Base-by-base conservation (phyloP, 2,329 filamentous ascomycete genomes). In the Hawksworthiomyces lignivorus region DNA sequence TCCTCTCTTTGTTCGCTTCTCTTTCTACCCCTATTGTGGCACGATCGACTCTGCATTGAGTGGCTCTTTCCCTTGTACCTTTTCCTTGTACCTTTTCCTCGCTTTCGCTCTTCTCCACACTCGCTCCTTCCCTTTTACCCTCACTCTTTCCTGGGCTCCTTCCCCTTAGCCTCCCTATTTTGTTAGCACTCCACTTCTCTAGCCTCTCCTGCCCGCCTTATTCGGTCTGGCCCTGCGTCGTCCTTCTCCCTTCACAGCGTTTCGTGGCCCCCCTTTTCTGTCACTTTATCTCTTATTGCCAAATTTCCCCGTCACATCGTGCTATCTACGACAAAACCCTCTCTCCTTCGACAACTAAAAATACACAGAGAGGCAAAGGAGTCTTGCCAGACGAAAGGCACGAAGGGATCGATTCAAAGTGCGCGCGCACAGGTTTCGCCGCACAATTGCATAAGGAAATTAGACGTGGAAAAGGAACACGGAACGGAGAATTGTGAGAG, bases 11-110 rank as follows among this genome's bases (percentile, higher is more conserved):
- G 36, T 32, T 41, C 39, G 22, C 29, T 45, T 38, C 43, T 34
- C 29, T 8, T 33, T 14, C 27, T n/a, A 15, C 45, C 40, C 44
- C 44, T 44, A 38, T 46, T 46, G 44, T 41, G 41, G 41, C 45
- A 41, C 34, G 30, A 41, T 37, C 30, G 19, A 38, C 41, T 30
- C 37, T 41, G n/a, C n/a, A n/a, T n/a, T n/a, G n/a, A n/a, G n/a
- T n/a, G n/a, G n/a, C n/a, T n/a, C n/a, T n/a, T n/a, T n/a, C n/a
- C n/a, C n/a, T n/a, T n/a, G n/a, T n/a, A n/a, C n/a, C n/a, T n/a
- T n/a, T n/a, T n/a, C n/a, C n/a, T n/a, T n/a, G n/a, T 21, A 15
- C 9, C 9, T 5, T 15, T 34, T 41, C 39, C 36, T 45, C 27
- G 36, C 31, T 38, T n/a, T 45, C 27, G 36, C 31, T 38, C 9